Base-by-base conservation (phyloP, 2,329 filamentous ascomycete species). In the Phialemoniopsis sp. region DNA sequence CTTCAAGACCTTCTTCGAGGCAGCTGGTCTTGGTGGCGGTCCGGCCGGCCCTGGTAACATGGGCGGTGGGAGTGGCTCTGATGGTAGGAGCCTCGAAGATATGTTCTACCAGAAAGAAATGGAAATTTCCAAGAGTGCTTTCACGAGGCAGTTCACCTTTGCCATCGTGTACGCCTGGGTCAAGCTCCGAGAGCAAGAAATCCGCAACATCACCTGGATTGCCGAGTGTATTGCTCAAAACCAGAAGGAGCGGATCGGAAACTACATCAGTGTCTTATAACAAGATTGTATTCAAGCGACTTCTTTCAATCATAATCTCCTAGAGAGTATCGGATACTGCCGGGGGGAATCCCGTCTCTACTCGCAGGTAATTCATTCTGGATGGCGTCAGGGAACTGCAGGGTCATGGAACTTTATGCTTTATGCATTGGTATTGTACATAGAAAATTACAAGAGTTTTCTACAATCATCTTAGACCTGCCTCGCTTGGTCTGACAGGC, bases 81-180 rank as follows among this genome's bases (percentile, higher is more conserved):
- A 95, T 51, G 85, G 87, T 36, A 89, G 87, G 69, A 96, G 90
- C 54, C 66, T 98, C 53, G 93, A 98, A 61, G 93, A 98, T 58
- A 75, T 98, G 71, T 98, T 98, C 68, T 98, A 98, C 63, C 89
- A 96, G 64, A 97, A 95, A 70, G 93, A 98, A 69, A 97, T 97
- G 93, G 90, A 98, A 62, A 85, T 97, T 47, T 91, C 87, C 40
- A 98, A 98, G 75, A 70, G 85, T 44, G 89, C 90, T 8, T 98
- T 98, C 59, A 98, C 93, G 5, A 80, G 89, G 51, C 93, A 98
- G 62, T 98, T 98, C 63, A 95, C 89, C 13, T 89, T 88, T 54
- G 87, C 88, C 29, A 88, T 97, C 51, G 88, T 98, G 37, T 98
- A 97, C 60, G 89, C 89, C 14, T 98, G 93, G 93, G 88, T 98